Base-by-base conservation (phyloP, 2,329 filamentous ascomycete genomes). In the Hypomyces perniciosus region DNA sequence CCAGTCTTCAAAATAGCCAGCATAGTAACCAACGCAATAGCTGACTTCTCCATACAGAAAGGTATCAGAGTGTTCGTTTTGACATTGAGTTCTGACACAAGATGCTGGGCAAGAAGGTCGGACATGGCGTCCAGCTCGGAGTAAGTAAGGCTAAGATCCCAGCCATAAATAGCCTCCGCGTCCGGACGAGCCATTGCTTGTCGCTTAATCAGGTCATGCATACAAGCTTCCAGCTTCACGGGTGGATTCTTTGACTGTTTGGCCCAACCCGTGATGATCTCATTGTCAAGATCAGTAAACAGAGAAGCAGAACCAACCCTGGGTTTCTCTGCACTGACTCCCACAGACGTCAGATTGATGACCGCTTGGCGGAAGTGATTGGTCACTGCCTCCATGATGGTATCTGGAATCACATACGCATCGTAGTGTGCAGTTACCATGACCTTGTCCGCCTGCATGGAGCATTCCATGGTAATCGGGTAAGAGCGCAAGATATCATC, bases 61-160 rank as follows among this genome's bases (percentile, higher is more conserved):
- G 51, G 55, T 6, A 57, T 48, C 20, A 50, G 5, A 6, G 28
- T 39, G 37, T 63, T 63, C 3, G 56, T 56, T 2, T 50, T 41
- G 27, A 70, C 42, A 7, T 31, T 31, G 3, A 44, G 42, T 12
- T 26, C 10, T 7, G 20, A 20, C 20, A 20, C n/a, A 6, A 50
- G 38, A 30, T 44, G 30, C 26, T n/a, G 26, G 3, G 43, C 48
- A 6, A 51, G 13, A 4, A 10, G 26, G 8, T 27, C 26, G 4
- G 48, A 35, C 13, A 30, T 6, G 5, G 27, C 9, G 12, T 51
- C 43, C 28, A 51, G 30, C n/a, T 41, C 43, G 10, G 5, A 12
- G 28, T 46, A 51, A 3, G 48, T 46, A 27, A 44, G 33, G 33
- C 13, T 20, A 8, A 26, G 9, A 41, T 40, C 46, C 44, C 44